Base-by-base conservation (phyloP, 2,329 filamentous ascomycete species). In the Pleoardoris graminearum region DNA sequence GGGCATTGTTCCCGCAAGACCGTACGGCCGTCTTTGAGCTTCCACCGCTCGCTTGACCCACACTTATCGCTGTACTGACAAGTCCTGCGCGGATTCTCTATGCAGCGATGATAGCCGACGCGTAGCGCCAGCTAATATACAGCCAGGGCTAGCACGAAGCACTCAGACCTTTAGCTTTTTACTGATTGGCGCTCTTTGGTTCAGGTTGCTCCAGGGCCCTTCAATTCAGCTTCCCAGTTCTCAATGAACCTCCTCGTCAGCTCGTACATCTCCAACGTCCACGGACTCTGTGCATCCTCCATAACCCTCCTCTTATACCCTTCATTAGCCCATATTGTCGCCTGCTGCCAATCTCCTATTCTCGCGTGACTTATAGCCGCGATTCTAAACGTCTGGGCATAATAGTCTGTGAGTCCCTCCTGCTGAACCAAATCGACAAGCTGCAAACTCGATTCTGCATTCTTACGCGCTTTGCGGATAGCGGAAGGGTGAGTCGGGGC, bases 401-500 rank as follows among this genome's bases (percentile, higher is more conserved):
- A 72, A 53, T 72, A 72, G 35, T 72, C 70, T 1, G 65, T 66
- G 7, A 73, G 59, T 3, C 60, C 63, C 41, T 73, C 70, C 46
- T 67, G 50, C 32, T 72, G 61, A 11, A 73, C 66, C 10, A 71
- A 48, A 16, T 61, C 49, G 1, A 60, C 59, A 4, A 73, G 65
- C 22, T 66, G 52, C 7, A 62, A 17, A 41, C 66, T 70, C 10
- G 59, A 59, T 42, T 60, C 50, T 0, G 68, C 69, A 12, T 65
- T 61, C 17, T 62, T 61, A 3, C 46, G 58, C 1, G 68, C 67
- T 48, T 63, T 64, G 16, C 58, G 57, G 19, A 50, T 59, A 7
- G 55, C 65, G 11, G 58, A 52, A 29, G 57, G 53, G 10, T 61
- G 60, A 2, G 57, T 51, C 7, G 66, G 59, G 3, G 59, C 49